Evolutionary conservation across 2,329 filamentous ascomycete species (phyloP).

Genomic region (Colletotrichum chlorophyti): DNA sequence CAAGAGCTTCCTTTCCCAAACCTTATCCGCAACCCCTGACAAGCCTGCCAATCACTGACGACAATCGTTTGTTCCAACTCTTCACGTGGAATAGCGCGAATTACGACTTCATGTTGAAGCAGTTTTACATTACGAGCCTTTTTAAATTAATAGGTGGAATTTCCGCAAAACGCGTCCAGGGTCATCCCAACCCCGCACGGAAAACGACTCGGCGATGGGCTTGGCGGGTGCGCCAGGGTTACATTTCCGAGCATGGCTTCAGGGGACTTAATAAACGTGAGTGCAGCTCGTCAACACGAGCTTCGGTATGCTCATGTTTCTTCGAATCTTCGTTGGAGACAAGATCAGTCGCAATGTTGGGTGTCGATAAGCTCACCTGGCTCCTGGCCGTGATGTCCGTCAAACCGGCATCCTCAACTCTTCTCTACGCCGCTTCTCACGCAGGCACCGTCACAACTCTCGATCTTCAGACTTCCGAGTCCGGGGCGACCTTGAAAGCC

Average conservation of each 20-base stretch:
- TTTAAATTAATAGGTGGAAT: slow-evolving; percentile 23
- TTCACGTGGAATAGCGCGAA: background rate
- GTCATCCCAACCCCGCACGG: slow-evolving; percentile 23
- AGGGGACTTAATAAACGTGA: background rate
- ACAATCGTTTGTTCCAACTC: background rate
- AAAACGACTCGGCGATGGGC: slow-evolving; percentile 13
- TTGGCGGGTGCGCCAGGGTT: background rate
- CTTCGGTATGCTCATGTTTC: background rate
- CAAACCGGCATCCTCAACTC: slow-evolving; percentile 38
- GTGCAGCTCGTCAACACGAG: background rate
- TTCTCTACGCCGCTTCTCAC: slow-evolving; percentile 57
- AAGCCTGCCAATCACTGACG: background rate
- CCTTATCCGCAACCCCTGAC: slow-evolving; percentile 21
- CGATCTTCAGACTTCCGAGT: slow-evolving; percentile 36
- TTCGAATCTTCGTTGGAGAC: background rate
- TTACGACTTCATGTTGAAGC: background rate
- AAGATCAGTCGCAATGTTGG: background rate
- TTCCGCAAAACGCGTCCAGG: slow-evolving; percentile 2
- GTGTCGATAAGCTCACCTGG: slow-evolving; percentile 7
- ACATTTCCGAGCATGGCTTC: slow-evolving; percentile 14
- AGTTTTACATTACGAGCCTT: background rate
- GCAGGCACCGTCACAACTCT: slow-evolving; percentile 55
- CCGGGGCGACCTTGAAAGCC: slow-evolving; percentile 5
- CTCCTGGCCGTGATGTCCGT: slow-evolving; percentile 29
- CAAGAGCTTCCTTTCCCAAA: background rate